Evolutionary conservation across 2,329 filamentous ascomycete genomes (phyloP).

Genomic region (Microdochium bolleyi): DNA sequence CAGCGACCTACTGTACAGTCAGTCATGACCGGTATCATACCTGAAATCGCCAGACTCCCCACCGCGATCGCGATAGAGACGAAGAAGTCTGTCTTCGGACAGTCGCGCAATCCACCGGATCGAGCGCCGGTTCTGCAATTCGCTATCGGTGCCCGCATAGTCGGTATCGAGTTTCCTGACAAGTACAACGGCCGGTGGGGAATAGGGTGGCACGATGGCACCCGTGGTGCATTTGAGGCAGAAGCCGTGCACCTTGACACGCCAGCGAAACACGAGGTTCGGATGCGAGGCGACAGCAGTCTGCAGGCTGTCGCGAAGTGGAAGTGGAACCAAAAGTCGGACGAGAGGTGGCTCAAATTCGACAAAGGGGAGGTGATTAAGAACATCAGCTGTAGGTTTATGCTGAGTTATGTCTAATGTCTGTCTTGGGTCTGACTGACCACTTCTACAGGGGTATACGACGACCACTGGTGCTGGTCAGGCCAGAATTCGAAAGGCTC

Average conservation of each 20-base stretch:
- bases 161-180: conserved; percentile 41
- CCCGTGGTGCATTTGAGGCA: conserved; percentile 38
- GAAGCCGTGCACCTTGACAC: conserved; percentile 39
- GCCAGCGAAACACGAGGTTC: conserved; percentile 36
- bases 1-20: conserved; percentile 28
- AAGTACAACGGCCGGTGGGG: conserved; percentile 48
- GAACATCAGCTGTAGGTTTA: conserved; percentile 39
- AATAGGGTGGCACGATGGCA: conserved; percentile 48
- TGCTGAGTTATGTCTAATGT: too few species aligned
- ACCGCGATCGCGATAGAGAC: conserved; percentile 36
- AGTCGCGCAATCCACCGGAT: conserved; percentile 34
- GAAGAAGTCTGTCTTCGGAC: conserved; percentile 35
- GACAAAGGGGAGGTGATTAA: conserved; percentile 60
- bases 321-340: conserved; percentile 41
- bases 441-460: conserved; percentile 15
- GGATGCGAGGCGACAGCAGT: conserved; percentile 35
- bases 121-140: conserved; percentile 36
- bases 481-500: conserved; percentile 20
- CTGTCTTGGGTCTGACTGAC: too few species aligned
- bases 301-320: conserved; percentile 42
- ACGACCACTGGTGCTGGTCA: conserved; percentile 25
- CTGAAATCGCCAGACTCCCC: conserved; percentile 33
- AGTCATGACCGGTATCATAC: conserved; percentile 28
- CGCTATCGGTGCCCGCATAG: conserved; percentile 38
- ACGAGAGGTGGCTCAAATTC: conserved; percentile 47